Base-by-base conservation (phyloP, 2,329 filamentous ascomycete species). In the Diaporthe helianthi region DNA sequence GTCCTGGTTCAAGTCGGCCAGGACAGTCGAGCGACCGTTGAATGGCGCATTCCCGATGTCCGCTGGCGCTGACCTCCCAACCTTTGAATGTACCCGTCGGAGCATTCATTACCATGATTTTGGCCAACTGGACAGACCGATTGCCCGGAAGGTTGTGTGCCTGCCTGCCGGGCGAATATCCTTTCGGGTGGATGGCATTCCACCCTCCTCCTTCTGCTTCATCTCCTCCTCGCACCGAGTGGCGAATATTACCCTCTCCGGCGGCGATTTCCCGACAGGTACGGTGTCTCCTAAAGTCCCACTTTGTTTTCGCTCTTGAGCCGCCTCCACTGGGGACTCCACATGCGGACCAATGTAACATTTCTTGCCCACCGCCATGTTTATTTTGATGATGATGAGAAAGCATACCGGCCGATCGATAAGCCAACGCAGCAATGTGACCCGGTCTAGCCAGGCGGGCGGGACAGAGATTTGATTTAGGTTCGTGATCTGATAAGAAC, bases 141-240 rank as follows among this genome's bases (percentile, higher is more conserved):
- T 19, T 47, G 29, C n/a, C 26, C 24, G 44, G 26, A n/a, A 47
- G 12, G 26, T 47, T 33, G 41, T n/a, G 38, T 60, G 54, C 22
- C 10, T 60, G 58, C 58, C 58, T 63, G 58, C 58, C 58, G 58
- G 58, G 9, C n/a, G n/a, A 49, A 49, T 33, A 63, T 63, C 58
- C 58, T 63, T 36, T 49, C 29, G 29, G 44, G n/a, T 36, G 36
- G 13, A 49, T 49, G 26, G 22, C 19, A 33, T 19, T 63, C 19
- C 29, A 36, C 13, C 19, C 24, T 47, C 19, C 38, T 46, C 41
- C 26, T 47, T 38, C 47, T 24, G 36, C 46, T 29, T 52, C 19
- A 44, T 15, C 49, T 52, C 49, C 13, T 26, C 26, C 49, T 52
- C 41, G 15, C 49, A n/a, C 26, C 19, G n/a, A 33, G 41, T 49